Percentiles rank a stretch among this genome's conserved stretches.
Conservation (phyloP, 192 early-diverging fungal genomes). For the Umbelopsis sp. region DNA sequence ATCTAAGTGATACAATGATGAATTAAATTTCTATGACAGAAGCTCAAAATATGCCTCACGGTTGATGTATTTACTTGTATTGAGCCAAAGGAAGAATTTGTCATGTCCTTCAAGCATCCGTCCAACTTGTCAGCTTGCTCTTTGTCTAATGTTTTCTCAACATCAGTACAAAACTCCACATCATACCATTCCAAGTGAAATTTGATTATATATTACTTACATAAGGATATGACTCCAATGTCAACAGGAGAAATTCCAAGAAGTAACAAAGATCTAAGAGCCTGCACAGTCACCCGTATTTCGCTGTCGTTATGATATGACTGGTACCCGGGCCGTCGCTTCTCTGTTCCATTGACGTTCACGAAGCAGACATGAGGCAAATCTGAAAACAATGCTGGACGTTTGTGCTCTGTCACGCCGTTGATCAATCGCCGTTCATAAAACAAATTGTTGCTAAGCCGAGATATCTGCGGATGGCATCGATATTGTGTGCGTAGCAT, state of each 20-base stretch:
- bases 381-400: conserved; percentile 46
- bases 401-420: conserved; percentile 41
- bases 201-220: conserved; percentile 44
- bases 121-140: conserved; percentile 59
- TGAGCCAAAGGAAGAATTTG: conserved; percentile 29
- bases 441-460: conserved; percentile 65
- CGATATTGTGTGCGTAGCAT: conserved; percentile 76
- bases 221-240: conserved; percentile 73
- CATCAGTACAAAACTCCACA: neutral
- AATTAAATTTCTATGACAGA: neutral
- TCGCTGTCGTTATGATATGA: conserved; percentile 62
- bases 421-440: conserved; percentile 55
- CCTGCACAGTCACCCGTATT: conserved; percentile 43
- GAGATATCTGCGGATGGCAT: conserved; percentile 68
- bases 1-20: conserved; percentile 32
- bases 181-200: no score
- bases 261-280: conserved; percentile 45
- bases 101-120: conserved; percentile 11
- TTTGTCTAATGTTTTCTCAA: conserved; percentile 54
- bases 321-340: conserved; percentile 45
- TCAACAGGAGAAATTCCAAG: conserved; percentile 46
- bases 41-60: neutral
- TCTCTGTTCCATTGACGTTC: conserved; percentile 55
- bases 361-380: conserved; percentile 63
- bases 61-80: conserved; percentile 35